phyloP scores from a whole-genome alignment of 2,329 filamentous ascomycete genomes.

The Colletotrichum filicis region DNA sequence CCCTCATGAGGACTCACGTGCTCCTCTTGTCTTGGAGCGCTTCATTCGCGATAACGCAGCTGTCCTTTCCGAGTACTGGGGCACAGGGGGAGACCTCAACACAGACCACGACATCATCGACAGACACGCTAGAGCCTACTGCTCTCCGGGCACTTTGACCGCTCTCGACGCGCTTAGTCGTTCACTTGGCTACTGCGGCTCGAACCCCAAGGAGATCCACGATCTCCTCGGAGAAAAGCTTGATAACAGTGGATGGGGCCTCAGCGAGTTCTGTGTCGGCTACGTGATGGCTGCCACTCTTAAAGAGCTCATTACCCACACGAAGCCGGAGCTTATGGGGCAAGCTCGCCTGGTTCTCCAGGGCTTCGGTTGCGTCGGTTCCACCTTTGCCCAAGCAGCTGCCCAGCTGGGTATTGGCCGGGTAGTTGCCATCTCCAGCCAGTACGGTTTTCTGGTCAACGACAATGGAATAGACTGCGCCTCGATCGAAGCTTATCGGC shows the following conservation, averaged over 20 bases:
- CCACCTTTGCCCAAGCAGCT: constrained; percentile 1
- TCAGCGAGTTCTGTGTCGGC: constrained; percentile 4
- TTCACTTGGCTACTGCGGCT: background rate
- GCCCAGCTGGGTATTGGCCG: background rate
- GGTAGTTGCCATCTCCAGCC: background rate
- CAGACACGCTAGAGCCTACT: background rate
- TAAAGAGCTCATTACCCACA: background rate
- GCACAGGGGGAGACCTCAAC: background rate
- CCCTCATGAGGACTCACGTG: background rate
- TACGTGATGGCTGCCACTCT: background rate
- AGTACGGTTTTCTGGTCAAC: background rate
- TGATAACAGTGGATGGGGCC: background rate
- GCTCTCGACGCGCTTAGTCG: background rate
- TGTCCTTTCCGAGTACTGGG: background rate
- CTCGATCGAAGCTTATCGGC: background rate
- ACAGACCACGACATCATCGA: background rate
- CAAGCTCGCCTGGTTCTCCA: background rate
- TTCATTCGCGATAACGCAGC: background rate
- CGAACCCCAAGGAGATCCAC: background rate
- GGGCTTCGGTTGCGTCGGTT: constrained; percentile 6
- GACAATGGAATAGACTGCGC: background rate
- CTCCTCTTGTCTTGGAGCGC: background rate
- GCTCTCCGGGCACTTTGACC: background rate
- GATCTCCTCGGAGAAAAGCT: constrained; percentile 1
- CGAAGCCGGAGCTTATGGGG: background rate